phyloP scores from a whole-genome alignment of 768 basidiomycete genomes.

The Lenzites betulinus region DNA sequence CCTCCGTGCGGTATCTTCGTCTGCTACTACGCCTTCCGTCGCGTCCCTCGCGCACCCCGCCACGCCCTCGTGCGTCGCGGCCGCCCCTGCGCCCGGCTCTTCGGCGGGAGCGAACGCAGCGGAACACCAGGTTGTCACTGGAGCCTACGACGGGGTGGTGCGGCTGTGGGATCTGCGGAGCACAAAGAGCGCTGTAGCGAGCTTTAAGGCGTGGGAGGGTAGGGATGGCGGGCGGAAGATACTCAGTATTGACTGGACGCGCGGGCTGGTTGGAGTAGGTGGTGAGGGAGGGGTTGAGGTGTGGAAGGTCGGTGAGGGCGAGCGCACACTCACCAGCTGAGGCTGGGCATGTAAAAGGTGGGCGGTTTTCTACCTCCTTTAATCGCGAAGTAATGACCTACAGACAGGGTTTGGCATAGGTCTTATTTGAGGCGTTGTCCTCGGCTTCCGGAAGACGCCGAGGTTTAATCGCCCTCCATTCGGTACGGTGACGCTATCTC shows the following conservation, averaged over 20 bases:
- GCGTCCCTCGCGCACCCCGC: slow-evolving; percentile 60
- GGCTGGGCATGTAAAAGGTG: not conserved
- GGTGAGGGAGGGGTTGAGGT: slow-evolving; percentile 34
- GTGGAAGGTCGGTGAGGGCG: slow-evolving; percentile 31
- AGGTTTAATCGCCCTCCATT: too few relatives aligned
- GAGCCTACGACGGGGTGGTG: slow-evolving; percentile 77
- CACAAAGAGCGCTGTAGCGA: slow-evolving; percentile 61
- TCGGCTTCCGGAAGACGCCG: too few relatives aligned
- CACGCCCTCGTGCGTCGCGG: slow-evolving; percentile 63
- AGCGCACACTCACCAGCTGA: not conserved
- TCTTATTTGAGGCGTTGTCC: too few relatives aligned
- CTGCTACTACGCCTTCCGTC: slow-evolving; percentile 37
- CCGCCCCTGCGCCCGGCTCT: slow-evolving; percentile 12
- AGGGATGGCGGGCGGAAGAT: slow-evolving; percentile 17
- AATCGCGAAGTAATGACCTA: too few relatives aligned
- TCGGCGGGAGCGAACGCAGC: slow-evolving; percentile 1
- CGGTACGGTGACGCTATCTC: too few relatives aligned
- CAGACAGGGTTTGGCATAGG: too few relatives aligned
- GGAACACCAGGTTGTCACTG: slow-evolving; percentile 62
- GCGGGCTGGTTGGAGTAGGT: slow-evolving; percentile 27
- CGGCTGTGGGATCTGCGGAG: slow-evolving; percentile 81
- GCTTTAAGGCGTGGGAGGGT: slow-evolving; percentile 62
- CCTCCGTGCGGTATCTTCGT: slow-evolving; percentile 47
- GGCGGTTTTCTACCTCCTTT: too few relatives aligned
- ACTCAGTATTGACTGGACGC: slow-evolving; percentile 28